These are phyloP conservation scores for Alternaria brassicicola DNA, from an alignment of 2,329 filamentous ascomycete genomes.

Conservation along the genomic window DNA sequence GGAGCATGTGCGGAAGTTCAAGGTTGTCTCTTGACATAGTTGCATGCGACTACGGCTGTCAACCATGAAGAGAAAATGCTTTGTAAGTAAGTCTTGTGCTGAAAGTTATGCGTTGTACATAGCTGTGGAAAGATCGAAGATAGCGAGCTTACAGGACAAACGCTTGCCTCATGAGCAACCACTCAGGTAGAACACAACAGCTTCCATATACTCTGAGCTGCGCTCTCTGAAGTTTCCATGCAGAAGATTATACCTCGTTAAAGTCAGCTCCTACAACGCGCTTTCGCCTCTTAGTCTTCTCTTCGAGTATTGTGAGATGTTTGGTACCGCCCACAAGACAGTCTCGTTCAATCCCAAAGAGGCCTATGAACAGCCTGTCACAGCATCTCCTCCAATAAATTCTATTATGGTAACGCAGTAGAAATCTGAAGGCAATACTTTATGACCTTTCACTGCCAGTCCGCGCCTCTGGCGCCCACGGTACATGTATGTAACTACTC, in stretches of 20 bases:
- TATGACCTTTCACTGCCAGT: neutral
- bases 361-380: neutral
- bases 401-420: neutral
- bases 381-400: neutral
- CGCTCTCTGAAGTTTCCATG: neutral
- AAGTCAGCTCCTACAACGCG: neutral
- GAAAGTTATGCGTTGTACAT: neutral
- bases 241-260: neutral
- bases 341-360: neutral
- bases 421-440: neutral
- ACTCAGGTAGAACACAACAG: neutral
- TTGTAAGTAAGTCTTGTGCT: neutral
- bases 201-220: neutral
- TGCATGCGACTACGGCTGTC: neutral
- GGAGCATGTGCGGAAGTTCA: neutral
- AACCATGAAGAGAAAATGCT: neutral
- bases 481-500: neutral
- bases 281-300: neutral
- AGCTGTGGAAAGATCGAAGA: neutral
- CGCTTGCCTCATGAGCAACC: neutral
- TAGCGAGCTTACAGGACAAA: neutral
- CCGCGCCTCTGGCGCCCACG: neutral
- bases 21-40: no score
- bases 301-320: neutral
- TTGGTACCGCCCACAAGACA: neutral